Conservation (phyloP, 1,284 basidiomycete genomes). For the Naganishia liquefaciens region DNA sequence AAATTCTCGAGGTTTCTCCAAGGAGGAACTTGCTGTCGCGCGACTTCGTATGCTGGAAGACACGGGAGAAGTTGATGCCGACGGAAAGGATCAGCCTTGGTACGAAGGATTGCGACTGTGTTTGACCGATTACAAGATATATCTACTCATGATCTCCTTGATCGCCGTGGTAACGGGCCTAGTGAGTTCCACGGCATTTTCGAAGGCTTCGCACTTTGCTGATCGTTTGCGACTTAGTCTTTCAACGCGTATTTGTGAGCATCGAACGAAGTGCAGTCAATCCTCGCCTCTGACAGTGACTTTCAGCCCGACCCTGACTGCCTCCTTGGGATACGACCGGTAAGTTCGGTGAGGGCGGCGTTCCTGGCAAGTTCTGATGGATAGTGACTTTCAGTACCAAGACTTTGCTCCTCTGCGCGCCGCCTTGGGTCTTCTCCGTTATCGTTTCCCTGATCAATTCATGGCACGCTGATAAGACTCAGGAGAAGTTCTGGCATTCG, state of each 20-base stretch:
- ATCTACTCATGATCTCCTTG: conserved; percentile 35
- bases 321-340: conserved; percentile 59
- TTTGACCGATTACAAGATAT: conserved; percentile 56
- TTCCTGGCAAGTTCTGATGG: background rate
- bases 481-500: conserved; percentile 62
- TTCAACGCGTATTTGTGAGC: conserved; percentile 75
- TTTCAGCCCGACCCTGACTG: conserved; percentile 58
- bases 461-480: conserved; percentile 65
- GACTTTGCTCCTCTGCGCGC: conserved; percentile 66
- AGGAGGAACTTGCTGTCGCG: conserved; percentile 64
- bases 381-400: conserved; percentile 37
- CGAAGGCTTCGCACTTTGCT: background rate
- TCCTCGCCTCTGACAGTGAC: conserved; percentile 16
- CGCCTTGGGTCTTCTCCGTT: conserved; percentile 72
- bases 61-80: conserved; percentile 69
- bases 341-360: background rate
- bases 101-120: conserved; percentile 35
- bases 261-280: conserved; percentile 50
- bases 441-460: conserved; percentile 61
- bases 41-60: conserved; percentile 72
- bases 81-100: conserved; percentile 58
- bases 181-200: background rate
- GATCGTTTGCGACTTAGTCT: conserved; percentile 45
- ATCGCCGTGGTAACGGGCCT: conserved; percentile 58
- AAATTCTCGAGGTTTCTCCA: conserved; percentile 67